Conservation (phyloP, 2,329 filamentous ascomycete genomes). For the Fusarium coicis region DNA sequence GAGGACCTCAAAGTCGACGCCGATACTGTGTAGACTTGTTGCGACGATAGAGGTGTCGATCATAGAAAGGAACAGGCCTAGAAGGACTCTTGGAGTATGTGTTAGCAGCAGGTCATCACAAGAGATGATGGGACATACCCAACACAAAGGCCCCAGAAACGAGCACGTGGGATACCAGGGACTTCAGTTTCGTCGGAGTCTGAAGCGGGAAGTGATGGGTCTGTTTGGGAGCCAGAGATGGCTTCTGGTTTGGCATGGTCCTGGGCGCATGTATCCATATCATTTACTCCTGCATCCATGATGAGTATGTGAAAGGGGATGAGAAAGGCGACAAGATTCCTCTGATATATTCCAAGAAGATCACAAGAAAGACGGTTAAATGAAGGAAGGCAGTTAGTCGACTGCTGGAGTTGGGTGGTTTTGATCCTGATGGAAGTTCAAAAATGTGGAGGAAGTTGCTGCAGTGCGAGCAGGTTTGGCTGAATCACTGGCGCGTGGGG, state of each 20-base stretch:
- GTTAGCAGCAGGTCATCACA: neutral
- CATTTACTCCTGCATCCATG: constrained; percentile 1
- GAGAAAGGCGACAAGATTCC: neutral
- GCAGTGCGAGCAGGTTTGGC: neutral
- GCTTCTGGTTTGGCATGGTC: neutral
- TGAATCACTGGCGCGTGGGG: neutral
- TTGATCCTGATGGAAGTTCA: neutral
- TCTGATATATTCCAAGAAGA: neutral
- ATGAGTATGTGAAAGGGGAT: neutral
- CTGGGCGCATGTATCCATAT: neutral
- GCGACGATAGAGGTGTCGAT: constrained; percentile 71
- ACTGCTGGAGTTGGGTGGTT: neutral
- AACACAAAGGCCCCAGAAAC: constrained; percentile 49
- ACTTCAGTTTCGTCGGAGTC: constrained; percentile 6
- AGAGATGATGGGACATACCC: constrained; percentile 41
- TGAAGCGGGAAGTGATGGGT: neutral
- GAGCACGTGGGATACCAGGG: constrained; percentile 42
- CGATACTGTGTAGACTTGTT: constrained; percentile 67
- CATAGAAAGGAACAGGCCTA: constrained; percentile 67
- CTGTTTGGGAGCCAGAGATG: neutral
- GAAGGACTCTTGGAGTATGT: constrained; percentile 53
- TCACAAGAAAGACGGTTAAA: neutral
- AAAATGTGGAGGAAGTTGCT: neutral
- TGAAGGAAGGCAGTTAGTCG: neutral
- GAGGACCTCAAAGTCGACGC: constrained; percentile 59